Conservation (phyloP, 139 green algal genomes). For the Closterium sp. region DNA sequence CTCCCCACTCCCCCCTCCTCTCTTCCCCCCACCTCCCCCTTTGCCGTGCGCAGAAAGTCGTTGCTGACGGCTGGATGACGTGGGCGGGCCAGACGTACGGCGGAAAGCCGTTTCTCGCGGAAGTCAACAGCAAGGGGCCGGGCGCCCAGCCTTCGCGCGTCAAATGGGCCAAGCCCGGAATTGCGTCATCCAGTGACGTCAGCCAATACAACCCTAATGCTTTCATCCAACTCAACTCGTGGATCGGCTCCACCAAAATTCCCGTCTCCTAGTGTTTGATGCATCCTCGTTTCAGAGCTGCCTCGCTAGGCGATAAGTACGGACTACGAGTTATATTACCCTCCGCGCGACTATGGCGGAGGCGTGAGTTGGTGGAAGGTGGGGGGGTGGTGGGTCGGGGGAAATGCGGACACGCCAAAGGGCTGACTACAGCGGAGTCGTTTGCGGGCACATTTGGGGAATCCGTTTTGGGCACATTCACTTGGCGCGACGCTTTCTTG, state of each 20-base stretch:
- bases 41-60: neutral
- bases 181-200: neutral
- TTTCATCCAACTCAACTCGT: neutral
- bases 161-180: neutral
- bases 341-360: too few species aligned
- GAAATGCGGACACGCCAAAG: too few species aligned
- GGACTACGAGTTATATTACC: too few species aligned
- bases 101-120: neutral
- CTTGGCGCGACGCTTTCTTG: too few species aligned
- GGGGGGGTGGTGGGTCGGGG: too few species aligned
- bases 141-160: neutral
- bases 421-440: too few species aligned
- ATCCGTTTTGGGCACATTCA: too few species aligned
- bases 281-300: neutral
- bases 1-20: too few species aligned
- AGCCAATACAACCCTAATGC: neutral
- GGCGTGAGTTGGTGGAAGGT: too few species aligned
- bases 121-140: neutral
- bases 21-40: neutral
- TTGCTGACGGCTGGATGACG: conserved; percentile 1
- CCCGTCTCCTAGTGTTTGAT: neutral
- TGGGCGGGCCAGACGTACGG: conserved; percentile 4
- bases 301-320: neutral
- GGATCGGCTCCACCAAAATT: neutral
- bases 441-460: too few species aligned